Conservation (phyloP, 768 basidiomycete genomes). For the Leccinum broughii region DNA sequence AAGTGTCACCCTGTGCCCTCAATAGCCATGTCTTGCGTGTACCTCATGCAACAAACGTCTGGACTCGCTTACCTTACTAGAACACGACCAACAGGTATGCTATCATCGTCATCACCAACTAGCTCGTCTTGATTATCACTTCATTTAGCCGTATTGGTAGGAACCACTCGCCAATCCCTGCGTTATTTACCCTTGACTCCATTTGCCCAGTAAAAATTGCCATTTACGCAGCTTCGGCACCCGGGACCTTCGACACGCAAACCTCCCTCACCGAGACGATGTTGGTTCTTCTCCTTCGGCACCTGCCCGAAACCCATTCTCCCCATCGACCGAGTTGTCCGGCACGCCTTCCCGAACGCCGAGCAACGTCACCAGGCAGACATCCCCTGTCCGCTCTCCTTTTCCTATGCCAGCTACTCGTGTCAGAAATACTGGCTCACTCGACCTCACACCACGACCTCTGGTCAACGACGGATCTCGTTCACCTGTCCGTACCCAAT, state of each 20-base stretch:
- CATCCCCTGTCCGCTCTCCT: constrained; percentile 32
- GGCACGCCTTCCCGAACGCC: constrained; percentile 12
- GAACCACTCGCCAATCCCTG: constrained; percentile 2
- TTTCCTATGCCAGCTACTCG: constrained; percentile 36
- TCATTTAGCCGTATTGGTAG: constrained; percentile 46
- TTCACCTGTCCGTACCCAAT: constrained; percentile 29
- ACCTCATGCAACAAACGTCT: constrained; percentile 74
- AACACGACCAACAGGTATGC: constrained; percentile 79
- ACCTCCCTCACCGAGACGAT: constrained; percentile 55
- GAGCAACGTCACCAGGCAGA: constrained; percentile 25
- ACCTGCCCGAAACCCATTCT: constrained; percentile 28
- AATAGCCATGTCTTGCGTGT: constrained; percentile 80
- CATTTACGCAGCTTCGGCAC: constrained; percentile 81
- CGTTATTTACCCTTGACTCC: neutral
- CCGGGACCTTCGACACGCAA: constrained; percentile 67
- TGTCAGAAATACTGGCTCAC: constrained; percentile 22
- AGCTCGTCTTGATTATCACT: constrained; percentile 4
- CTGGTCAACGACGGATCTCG: constrained; percentile 19
- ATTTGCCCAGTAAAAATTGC: constrained; percentile 67
- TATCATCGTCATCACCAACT: neutral
- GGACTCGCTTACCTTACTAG: constrained; percentile 73
- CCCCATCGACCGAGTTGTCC: constrained; percentile 11
- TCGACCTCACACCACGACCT: constrained; percentile 27
- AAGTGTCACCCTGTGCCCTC: neutral
- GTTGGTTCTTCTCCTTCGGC: constrained; percentile 36